Percentiles rank a stretch among this genome's conserved stretches.
These are phyloP conservation scores for Cicer bijugum DNA, from an alignment of 306 rosid genomes.

Conservation along the genomic window DNA sequence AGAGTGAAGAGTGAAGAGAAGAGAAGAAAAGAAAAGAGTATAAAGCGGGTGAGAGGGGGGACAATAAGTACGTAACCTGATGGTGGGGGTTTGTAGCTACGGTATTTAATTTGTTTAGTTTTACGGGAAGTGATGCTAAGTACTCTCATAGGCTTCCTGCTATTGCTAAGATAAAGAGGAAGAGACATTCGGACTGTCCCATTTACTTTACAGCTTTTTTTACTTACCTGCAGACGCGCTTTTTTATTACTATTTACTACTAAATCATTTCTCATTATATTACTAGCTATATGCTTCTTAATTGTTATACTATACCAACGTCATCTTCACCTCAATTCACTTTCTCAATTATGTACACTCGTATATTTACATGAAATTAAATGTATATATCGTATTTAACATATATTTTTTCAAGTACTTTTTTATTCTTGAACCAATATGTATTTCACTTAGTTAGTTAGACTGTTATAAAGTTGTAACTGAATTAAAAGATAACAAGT, in stretches of 20 bases:
- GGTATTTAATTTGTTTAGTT: neutral
- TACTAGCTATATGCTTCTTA: neutral
- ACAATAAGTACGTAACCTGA: conserved; percentile 48
- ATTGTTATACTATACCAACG: neutral
- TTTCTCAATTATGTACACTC: neutral
- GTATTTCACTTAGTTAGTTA: no score
- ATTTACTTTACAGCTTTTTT: conserved; percentile 69
- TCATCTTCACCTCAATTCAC: neutral
- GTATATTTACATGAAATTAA: neutral
- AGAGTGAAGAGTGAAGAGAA: no score
- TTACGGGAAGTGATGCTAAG: conserved; percentile 51
- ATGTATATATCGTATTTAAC: no score
- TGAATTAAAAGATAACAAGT: no score
- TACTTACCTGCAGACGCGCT: conserved; percentile 25
- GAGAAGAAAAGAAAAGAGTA: neutral
- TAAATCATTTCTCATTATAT: neutral
- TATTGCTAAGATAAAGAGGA: conserved; percentile 41
- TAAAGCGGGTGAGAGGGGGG: conserved; percentile 29
- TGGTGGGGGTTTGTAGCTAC: conserved; percentile 38
- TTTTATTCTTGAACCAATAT: no score
- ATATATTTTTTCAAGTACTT: no score
- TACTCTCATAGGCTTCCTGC: neutral
- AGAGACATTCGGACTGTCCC: conserved; percentile 99
- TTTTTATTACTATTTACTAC: neutral
- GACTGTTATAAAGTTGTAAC: no score